Evolutionary conservation across 1,139 yeast species (phyloP), one percentile per base, ranked within the genome.

Genomic region (Blastobotrys aristatus): DNA sequence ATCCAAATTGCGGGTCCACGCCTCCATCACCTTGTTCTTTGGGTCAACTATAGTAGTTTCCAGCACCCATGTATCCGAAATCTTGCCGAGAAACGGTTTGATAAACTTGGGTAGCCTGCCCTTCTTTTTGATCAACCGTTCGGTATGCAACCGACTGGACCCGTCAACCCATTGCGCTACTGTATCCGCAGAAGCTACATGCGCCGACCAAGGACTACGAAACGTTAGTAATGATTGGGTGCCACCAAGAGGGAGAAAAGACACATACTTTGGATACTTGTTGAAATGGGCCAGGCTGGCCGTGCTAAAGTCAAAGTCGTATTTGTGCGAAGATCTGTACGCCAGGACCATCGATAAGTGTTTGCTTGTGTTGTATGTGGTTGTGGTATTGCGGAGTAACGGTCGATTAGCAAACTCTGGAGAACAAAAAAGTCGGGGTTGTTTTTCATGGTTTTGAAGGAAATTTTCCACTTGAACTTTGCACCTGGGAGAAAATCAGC

Each of bases 101-200:
- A 85, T 80, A 76, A 94, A 89, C 38, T 72, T 68, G 4, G 97
- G 97, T 43, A 90, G 71, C 56, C 88, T 73, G 5, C 97, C 97
- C 1, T 79, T 72, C 62, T 92, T 92, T 55, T 79, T 77, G 50
- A 90, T 80, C 41, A 92, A 69, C 57, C 92, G 75, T 8, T 95
- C 86, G 33, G 87, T 80, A 57, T 80, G 76, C 45, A 89, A 73
- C 47, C 80, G 72, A 18, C 95, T 95, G 14, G 77, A 67, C 0
- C 64, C 61, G 55, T 84, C 90, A 26, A 84, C 72, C 54, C 70
- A 67, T 40, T 71, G 72, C 39, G 80, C 80, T 24, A 86, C 65
- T 2, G 96, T 86, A 63, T 92, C 98, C 35, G 82, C 82, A 13
- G 95, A 83, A 41, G 83, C 71, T 13, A 92, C 97, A 68, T 92